Evolutionary conservation across 495 filamentous ascomycete species (phyloP).

Genomic region (Symbiotaphrina buchneri): DNA sequence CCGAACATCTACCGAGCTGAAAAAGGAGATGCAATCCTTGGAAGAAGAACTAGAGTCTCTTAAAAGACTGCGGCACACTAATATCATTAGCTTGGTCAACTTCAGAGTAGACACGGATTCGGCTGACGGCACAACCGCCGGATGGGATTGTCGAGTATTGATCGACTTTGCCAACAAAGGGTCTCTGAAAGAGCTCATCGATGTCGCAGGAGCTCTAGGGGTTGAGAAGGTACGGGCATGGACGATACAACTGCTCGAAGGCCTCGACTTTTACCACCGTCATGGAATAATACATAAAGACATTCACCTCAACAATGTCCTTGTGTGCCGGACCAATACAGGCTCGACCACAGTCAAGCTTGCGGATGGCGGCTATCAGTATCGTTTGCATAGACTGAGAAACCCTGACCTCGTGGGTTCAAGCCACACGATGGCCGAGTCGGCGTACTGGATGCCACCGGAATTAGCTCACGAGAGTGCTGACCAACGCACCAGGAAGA

Average conservation of each 20-base stretch:
- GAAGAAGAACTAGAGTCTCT: slow-evolving; percentile 48
- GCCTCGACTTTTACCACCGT: slow-evolving; percentile 63
- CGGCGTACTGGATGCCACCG: slow-evolving; percentile 64
- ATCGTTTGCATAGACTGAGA: slow-evolving; percentile 28
- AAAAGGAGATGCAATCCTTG: slow-evolving; percentile 39
- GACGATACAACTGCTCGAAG: slow-evolving; percentile 81
- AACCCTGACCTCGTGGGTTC: slow-evolving; percentile 11
- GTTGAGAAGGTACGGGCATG: slow-evolving; percentile 55
- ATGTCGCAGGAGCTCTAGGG: slow-evolving; percentile 48
- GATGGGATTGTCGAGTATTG: no score
- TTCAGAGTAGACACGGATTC: slow-evolving; percentile 38
- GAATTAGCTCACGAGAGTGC: slow-evolving; percentile 42
- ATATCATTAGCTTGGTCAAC: slow-evolving; percentile 53
- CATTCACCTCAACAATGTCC: slow-evolving; percentile 53
- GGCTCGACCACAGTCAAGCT: slow-evolving; percentile 36
- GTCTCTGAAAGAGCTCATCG: slow-evolving; percentile 59
- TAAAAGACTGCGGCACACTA: slow-evolving; percentile 53
- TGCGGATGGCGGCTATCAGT: slow-evolving; percentile 45
- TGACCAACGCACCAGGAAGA: slow-evolving; percentile 45
- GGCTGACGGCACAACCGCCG: slow-evolving; percentile 49
- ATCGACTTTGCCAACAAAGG: slow-evolving; percentile 60
- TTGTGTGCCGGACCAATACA: slow-evolving; percentile 38
- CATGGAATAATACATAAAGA: slow-evolving; percentile 62
- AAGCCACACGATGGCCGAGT: slow-evolving; percentile 35
- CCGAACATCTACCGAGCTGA: slow-evolving; percentile 38